These are phyloP conservation scores for Blastobotrys americana DNA, from an alignment of 805 yeast genomes.

Conservation along the genomic window DNA sequence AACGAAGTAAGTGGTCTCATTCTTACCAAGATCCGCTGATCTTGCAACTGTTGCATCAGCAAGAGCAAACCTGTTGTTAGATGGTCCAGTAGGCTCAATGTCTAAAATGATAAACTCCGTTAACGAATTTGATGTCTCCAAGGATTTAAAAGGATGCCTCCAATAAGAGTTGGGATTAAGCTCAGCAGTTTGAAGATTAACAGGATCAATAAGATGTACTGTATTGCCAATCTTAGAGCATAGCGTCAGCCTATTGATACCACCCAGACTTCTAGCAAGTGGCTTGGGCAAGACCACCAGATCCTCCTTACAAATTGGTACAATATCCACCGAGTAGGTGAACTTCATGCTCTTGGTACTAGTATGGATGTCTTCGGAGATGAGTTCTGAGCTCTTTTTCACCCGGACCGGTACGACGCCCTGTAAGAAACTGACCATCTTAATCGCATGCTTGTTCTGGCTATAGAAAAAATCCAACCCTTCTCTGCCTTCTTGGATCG, in stretches of 20 bases:
- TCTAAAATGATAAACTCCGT: slow-evolving; percentile 86
- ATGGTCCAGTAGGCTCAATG: slow-evolving; percentile 60
- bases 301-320: slow-evolving; percentile 95
- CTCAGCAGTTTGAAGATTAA: slow-evolving; percentile 70
- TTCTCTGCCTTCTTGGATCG: slow-evolving; percentile 86
- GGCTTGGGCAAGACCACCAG: slow-evolving; percentile 85
- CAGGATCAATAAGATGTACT: slow-evolving; percentile 81
- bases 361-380: slow-evolving; percentile 86
- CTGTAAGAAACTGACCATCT: slow-evolving; percentile 83
- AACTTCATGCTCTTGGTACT: slow-evolving; percentile 85
- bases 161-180: slow-evolving; percentile 65
- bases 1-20: slow-evolving; percentile 74
- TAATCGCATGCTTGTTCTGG: slow-evolving; percentile 83
- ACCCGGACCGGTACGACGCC: slow-evolving; percentile 79
- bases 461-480: slow-evolving; percentile 93
- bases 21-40: slow-evolving; percentile 77
- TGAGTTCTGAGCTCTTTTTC: slow-evolving; percentile 83
- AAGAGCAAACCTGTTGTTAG: slow-evolving; percentile 67
- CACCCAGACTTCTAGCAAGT: slow-evolving; percentile 76
- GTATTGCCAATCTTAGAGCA: slow-evolving; percentile 81
- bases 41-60: slow-evolving; percentile 93
- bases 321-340: slow-evolving; percentile 86
- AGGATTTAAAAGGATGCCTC: slow-evolving; percentile 71
- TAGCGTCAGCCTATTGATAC: slow-evolving; percentile 69
- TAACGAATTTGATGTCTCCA: slow-evolving; percentile 63